Base-by-base conservation (phyloP, 805 yeast species). In the Metschnikowia henanensis region DNA sequence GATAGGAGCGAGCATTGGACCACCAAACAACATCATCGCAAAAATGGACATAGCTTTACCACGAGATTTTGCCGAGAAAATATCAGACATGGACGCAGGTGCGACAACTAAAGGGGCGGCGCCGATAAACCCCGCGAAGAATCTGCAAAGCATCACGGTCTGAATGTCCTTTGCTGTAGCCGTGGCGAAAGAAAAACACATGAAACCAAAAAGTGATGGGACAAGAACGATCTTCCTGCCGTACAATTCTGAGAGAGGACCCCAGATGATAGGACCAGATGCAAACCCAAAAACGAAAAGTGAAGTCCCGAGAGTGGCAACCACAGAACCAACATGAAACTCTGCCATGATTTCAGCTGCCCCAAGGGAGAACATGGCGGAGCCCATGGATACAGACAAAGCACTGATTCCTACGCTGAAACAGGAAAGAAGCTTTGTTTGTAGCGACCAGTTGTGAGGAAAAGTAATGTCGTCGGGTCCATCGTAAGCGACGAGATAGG, bases 201-300 rank as follows among this genome's bases (percentile, higher is more conserved):
- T 67, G 58, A 78, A 77, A 1, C 84, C 77, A 32, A 87, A 67
- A 4, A 75, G 62, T 5, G 90, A 78, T 3, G 80, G 49, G 2
- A 84, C 51, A 42, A 86, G 56, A 13, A 87, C 81, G 15, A 75
- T 63, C 60, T 78, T 77, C 63, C 96, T 77, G 42, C 95, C 94
- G 52, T 74, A 83, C 29, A 84, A 57, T 61, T 86, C 95, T n/a
- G 92, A 83, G 29, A 86, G 61, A 4, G 96, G 96, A 20, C 94
- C 97, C 89, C 94, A 91, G 29, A 88, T 57, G 39, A 91, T 72
- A 3, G 98, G 98, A 16, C 97, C 97, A 0, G 88, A 76, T 1
- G 97, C 97, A 65, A 90, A 92, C 9, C 97, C 98, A 32, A 89
- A 64, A n/a, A 91, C 97, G 56, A 80, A 91, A 20, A 90, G 71